Evolutionary conservation across 345 rosid genomes (phyloP).

Genomic region (Bruguiera parviflora): DNA sequence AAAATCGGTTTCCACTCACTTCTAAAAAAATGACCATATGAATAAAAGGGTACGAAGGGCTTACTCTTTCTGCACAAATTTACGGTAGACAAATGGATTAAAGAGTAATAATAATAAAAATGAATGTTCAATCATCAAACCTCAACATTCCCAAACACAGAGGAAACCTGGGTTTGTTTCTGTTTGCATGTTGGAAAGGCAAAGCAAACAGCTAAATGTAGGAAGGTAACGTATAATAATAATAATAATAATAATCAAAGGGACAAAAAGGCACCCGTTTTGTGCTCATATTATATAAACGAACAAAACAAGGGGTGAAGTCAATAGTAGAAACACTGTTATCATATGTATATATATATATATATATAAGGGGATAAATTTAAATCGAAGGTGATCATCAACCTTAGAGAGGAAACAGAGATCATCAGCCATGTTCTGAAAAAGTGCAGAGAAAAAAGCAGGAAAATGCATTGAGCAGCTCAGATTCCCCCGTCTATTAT

Average conservation of each 20-base stretch:
- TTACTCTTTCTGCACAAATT: background rate
- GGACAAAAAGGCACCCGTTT: background rate
- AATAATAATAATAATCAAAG: constrained; percentile 31
- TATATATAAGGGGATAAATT: background rate
- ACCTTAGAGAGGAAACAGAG: constrained; percentile 74
- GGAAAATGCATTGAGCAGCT: constrained; percentile 52
- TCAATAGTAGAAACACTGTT: constrained; percentile 2
- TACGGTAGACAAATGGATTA: background rate
- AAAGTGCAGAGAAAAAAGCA: constrained; percentile 26
- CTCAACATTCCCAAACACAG: background rate
- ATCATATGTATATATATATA: no score
- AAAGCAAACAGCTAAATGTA: constrained; percentile 14
- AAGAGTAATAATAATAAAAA: background rate
- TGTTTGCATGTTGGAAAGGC: constrained; percentile 1
- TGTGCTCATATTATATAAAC: constrained; percentile 6
- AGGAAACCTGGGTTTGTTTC: constrained; percentile 34
- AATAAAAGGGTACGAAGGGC: background rate
- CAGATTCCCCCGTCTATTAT: constrained; percentile 1
- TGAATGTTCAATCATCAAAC: background rate
- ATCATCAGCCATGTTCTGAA: constrained; percentile 67
- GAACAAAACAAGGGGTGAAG: background rate
- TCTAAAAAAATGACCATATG: background rate
- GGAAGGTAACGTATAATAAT: constrained; percentile 13
- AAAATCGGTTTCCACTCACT: constrained; percentile 13
- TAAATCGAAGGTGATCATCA: background rate